Evolutionary conservation across 805 yeast species (phyloP).

Genomic region (Yarrowia hollandica): DNA sequence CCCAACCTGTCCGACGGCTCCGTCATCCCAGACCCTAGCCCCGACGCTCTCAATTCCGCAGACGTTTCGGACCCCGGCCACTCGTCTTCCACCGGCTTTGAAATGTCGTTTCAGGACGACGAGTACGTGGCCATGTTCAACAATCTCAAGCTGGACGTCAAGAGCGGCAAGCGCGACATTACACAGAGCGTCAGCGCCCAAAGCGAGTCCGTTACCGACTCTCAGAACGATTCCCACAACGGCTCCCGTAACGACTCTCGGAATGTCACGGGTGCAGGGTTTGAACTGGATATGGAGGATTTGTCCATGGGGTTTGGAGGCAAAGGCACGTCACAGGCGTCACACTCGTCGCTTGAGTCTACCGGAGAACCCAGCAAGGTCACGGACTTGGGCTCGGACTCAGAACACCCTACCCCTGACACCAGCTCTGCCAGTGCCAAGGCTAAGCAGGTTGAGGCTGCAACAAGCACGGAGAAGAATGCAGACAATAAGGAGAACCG

Average conservation of each 20-base stretch:
- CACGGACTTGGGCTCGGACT: not conserved
- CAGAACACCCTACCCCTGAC: not conserved
- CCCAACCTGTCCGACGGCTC: not conserved
- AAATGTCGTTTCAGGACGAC: conserved; percentile 14
- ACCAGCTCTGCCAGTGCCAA: not conserved
- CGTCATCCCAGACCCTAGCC: not conserved
- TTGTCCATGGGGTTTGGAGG: not conserved
- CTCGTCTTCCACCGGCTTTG: not conserved
- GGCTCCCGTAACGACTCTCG: too few species aligned
- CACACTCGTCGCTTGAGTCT: conserved; percentile 11
- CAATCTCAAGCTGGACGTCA: conserved; percentile 15
- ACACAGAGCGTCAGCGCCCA: not conserved
- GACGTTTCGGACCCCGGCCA: too few species aligned
- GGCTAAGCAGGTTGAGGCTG: not conserved
- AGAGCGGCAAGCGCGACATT: conserved; percentile 14
- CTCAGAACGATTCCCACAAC: too few species aligned
- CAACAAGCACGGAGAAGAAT: not conserved
- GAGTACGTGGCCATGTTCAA: conserved; percentile 10
- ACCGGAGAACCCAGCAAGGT: conserved; percentile 7
- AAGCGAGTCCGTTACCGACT: too few species aligned
- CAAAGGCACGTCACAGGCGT: not conserved
- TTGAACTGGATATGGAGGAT: conserved; percentile 13
- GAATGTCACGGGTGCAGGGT: not conserved
- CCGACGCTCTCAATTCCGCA: too few species aligned
- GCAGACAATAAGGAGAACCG: not conserved